Base-by-base conservation (phyloP, 139 green algal genomes). In the Closterium sp. region DNA sequence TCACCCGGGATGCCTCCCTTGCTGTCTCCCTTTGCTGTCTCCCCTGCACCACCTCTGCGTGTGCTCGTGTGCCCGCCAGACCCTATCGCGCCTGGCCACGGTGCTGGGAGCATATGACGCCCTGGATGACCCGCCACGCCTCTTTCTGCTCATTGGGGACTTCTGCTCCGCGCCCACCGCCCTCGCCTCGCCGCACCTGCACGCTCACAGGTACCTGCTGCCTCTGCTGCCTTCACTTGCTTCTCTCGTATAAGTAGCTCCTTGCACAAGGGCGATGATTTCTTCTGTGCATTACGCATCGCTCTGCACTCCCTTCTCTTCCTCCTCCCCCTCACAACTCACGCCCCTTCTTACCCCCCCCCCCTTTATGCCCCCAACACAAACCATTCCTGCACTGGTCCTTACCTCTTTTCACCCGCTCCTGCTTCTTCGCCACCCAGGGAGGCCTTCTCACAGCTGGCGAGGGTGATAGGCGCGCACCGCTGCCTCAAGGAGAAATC, bases 61-160 rank as follows among this genome's bases (percentile, higher is more conserved):
- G n/a, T 70, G 22, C 87, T 85, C 85, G 24, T 90, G 9, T 87
- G 11, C 1, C 10, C 22, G 10, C 3, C 92, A 94, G 50, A 93
- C 90, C 29, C 90, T 95, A 6, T 9, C n/a, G 85, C 90, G 85
- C 27, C 88, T 96, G 86, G 27, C 22, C 86, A 94, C 89, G 30
- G 79, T 95, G 34, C 86, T 96, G 19, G 42, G 94, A 96, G 97
- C 96, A 1, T 98, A 97, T 90, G 94, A 97, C 62, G 93, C 94
- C 30, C 85, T 97, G 88, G 95, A 95, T 11, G 85, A 90, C 17
- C 88, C 97, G 34, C 97, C 97, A 0, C 90, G 93, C 0, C 91
- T 97, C 85, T 97, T 99, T 90, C 95, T 98, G 28, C 93, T 99
- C 22, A 97, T 98, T 94, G 97, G 97, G 42, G 97, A 97, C 94